Base-by-base conservation (phyloP, 257 asterid genomes). In the Cordia subcordata region DNA sequence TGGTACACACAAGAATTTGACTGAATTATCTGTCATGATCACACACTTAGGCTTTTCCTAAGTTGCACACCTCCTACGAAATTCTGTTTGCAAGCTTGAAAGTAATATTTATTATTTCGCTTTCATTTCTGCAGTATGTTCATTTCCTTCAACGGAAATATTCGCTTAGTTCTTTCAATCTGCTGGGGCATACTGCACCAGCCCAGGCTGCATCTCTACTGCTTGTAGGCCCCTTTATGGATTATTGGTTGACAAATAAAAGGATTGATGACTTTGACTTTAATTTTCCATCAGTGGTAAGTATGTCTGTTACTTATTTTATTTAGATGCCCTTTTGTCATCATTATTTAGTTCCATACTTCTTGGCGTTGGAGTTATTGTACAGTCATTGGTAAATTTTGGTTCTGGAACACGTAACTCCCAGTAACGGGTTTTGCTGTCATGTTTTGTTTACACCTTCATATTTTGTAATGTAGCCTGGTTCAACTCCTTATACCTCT, bases 151-250 rank as follows among this genome's bases (percentile, higher is more conserved):
- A 89, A 64, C 79, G 99, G 54, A 92, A 92, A 82, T 93, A 89
- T 58, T 86, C 99, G 49, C 94, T 93, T 64, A 80, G 90, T 61
- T 93, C 99, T 62, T 93, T 93, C 84, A 93, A 85, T 80, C 89
- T 93, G 60, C 90, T 93, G 70, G 99, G 99, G 51, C 99, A 93
- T 75, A 89, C 97, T 32, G 97, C 99, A 65, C 99, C 99, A 16
- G 93, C 76, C 53, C 99, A 89, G 80, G 99, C 99, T 68, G 97
- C 70, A 56, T 76, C 97, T n/a, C 75, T 93, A 62, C 70, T 93
- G 71, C 57, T 86, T 67, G 3, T 89, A 55, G 99, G 99, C 66
- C 97, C 99, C 8, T 79, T 93, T 74, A 74, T 93, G 69, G 99
- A 93, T 84, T 90, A 90, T 69, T 89, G 96, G 99, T 73, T 93